Evolutionary conservation across 1,139 yeast genomes (phyloP), one percentile per base, ranked within the genome.

Genomic region (Yarrowia galli): DNA sequence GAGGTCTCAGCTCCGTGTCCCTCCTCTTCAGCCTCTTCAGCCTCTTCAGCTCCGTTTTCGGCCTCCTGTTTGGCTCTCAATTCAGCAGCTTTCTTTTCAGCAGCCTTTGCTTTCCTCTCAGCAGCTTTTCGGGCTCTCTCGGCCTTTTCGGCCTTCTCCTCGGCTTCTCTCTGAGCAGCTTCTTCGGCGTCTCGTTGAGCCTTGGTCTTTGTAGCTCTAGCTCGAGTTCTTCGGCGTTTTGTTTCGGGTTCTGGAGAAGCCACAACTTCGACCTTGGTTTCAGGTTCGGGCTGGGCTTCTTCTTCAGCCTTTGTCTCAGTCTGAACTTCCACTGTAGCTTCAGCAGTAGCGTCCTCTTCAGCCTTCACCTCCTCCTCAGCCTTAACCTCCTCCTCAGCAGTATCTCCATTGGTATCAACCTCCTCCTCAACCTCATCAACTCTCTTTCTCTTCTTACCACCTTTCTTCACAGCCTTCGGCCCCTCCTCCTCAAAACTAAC

Each of bases 171-270:
- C 16, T 60, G 40, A 13, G 51, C 65, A 5, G 53, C 38, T 18
- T 25, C 53, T 15, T 60, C 40, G 15, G 65, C 53, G 15, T 60
- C 42, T 20, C 28, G 13, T 5, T 48, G 32, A 10, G 65, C 65
- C 51, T 60, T 60, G 15, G 56, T 18, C 13, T 45, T 60, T 20
- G 48, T 23, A 4, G 63, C 43, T 22, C 54, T 15, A n/a, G 46
- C 45, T 13, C 56, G 18, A 13, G 66, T 46, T 23, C 66, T 5
- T 35, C 65, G 42, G 2, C 65, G 35, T 35, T 46, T 60, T 3
- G 46, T 15, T 5, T 18, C 13, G n/a, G 32, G 23, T 8, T 43
- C 15, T 67, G 4, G 51, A 15, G 32, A 28, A 28, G 32, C 32
- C 32, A 7, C 32, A 28, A 28, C 32, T n/a, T 58, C 54, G 20